phyloP scores from a whole-genome alignment of 495 filamentous ascomycete species.

The Choiromyces venosus region DNA sequence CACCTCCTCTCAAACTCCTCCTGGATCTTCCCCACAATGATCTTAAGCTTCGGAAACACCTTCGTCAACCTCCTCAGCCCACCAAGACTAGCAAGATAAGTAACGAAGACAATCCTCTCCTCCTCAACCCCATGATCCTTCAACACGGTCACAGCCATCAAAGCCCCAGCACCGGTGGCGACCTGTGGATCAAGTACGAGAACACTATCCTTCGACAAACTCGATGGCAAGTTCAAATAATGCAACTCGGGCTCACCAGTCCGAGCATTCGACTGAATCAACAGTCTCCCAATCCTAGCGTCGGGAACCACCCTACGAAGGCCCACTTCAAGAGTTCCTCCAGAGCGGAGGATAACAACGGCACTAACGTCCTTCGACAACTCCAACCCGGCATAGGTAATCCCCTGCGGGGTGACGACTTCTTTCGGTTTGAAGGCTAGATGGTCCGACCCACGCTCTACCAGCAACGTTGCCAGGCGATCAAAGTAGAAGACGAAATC shows the following conservation, averaged over 20 bases:
- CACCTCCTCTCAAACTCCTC: constrained; percentile 71
- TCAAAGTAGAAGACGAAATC: constrained; percentile 98
- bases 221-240: constrained; percentile 69
- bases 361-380: constrained; percentile 69
- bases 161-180: constrained; percentile 81
- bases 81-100: constrained; percentile 72
- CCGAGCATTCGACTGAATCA: constrained; percentile 80
- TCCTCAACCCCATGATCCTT: constrained; percentile 89
- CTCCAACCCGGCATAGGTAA: constrained; percentile 61
- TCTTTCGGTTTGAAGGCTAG: constrained; percentile 54
- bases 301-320: constrained; percentile 85
- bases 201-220: constrained; percentile 69
- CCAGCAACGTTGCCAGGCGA: constrained; percentile 70
- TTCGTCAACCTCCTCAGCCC: constrained; percentile 75
- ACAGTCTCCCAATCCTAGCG: constrained; percentile 76
- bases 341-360: constrained; percentile 81
- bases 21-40: constrained; percentile 74
- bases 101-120: constrained; percentile 80
- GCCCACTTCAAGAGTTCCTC: constrained; percentile 78
- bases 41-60: constrained; percentile 77
- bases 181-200: constrained; percentile 90
- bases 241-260: constrained; percentile 90
- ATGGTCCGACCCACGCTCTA: constrained; percentile 61
- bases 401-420: constrained; percentile 64
- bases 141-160: constrained; percentile 93